Base-by-base conservation (phyloP, 257 asterid species). In the Gardenia jasminoides region DNA sequence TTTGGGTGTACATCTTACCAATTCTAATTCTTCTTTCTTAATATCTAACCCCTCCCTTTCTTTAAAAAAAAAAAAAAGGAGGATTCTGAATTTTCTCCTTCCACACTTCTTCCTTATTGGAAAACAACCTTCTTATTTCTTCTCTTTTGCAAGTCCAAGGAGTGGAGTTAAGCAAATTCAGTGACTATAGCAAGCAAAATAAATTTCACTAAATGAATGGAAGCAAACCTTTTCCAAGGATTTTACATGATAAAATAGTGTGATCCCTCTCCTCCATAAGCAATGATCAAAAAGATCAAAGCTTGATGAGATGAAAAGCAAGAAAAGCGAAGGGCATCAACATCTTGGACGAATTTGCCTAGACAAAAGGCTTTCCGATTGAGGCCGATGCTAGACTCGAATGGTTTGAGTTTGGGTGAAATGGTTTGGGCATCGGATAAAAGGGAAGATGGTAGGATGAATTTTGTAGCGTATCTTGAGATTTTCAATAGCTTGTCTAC, bases 311-410 rank as follows among this genome's bases (percentile, higher is more conserved):
- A 82, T 0, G 76, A 19, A 71, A 79, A 69, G 48, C 54, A 48
- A 44, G 87, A 22, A 43, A 84, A 41, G 74, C 98, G 94, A 39
- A 94, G 74, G 26, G 94, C 87, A 84, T 94, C 93, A 78, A 94
- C 72, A 82, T 93, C 97, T 54, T 94, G 99, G n/a, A 94, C 47
- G 86, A 94, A 94, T 71, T 94, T 94, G 24, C 99, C 98, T 3
- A 94, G 80, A 1, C 97, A 95, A 82, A 94, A 94, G 76, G 98
- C 99, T 80, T 93, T 93, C 43, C 99, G 98, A 84, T 93, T 91
- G 69, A 92, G 67, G 12, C 99, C 99, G 75, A 93, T 89, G 84
- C 92, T 91, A 0, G 99, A 92, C 68, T 96, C 98, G 89, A 96
- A 96, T 68, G 97, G 86, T 72, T 86, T 84, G 58, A 95, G 92